Evolutionary conservation across 129 eudicot genomes (phyloP), one percentile per base, ranked within the genome.

Genomic region (Oenanthe sinensis): DNA sequence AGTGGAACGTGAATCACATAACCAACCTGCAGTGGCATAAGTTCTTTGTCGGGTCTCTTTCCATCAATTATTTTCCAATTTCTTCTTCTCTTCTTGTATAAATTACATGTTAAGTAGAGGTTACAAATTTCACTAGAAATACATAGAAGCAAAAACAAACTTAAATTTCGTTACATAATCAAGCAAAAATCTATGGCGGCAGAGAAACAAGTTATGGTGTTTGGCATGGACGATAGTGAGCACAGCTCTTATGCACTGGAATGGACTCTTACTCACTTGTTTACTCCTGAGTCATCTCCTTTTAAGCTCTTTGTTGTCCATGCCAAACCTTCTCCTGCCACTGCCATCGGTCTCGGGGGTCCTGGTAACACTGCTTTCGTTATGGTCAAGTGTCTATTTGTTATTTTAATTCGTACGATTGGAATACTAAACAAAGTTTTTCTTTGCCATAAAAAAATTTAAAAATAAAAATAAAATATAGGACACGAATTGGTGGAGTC

Each of bases 161-260:
- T 68, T 4, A 67, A 0, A 68, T 74, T 6, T 8, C n/a, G 37
- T 33, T 42, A 44, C 33, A 8, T 42, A 39, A 44, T 15, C 55
- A 43, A 20, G 47, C 24, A 17, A 17, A 70, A 26, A 15, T 14
- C 71, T 65, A 82, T 81, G 82, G 86, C 71, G 26, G 79, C 44
- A 52, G 86, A 92, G 50, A 90, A 92, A 60, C 84, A 89, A 30
- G 93, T 92, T 69, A 88, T 92, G 91, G 81, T 92, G 86, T 86
- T 92, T 11, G 97, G 89, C 4, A 30, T 92, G 11, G 97, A 92
- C 52, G 97, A 92, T 80, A 92, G 97, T 76, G 97, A 92, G 6
- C 91, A 88, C 65, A 88, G 97, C 75, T 83, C 77, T 60, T 90
- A 90, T 74, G 96, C 97, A 70, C 84, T 92, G 33, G 91, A 90